Evolutionary conservation across 306 rosid genomes (phyloP), one percentile per base, ranked within the genome.

Genomic region (Pyrus communis): DNA sequence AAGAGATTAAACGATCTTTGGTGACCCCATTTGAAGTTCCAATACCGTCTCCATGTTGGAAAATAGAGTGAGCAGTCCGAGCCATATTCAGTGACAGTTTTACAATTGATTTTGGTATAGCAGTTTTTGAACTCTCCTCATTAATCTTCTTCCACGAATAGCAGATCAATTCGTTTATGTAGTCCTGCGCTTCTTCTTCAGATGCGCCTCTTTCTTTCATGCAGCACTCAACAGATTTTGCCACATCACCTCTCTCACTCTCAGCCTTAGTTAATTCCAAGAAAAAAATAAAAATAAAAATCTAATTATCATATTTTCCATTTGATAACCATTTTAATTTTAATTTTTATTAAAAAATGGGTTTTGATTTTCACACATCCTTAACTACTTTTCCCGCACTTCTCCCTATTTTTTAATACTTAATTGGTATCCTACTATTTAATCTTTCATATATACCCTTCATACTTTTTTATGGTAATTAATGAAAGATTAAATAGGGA

Each of bases 161-260:
- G 11, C 69, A 23, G 19, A 67, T 73, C 11, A 84, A 54, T 2
- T 54, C 65, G 22, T 57, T 67, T 17, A 76, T 63, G 43, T 54
- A 65, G 13, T 55, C 25, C 31, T 28, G 30, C 33, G 82, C 82
- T 75, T 80, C 79, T 73, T 76, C 74, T 77, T 77, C 67, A 9
- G 74, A 51, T 73, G 60, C 9, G 13, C 82, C 76, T 63, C 60
- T 74, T 18, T 76, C 76, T 52, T 40, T 73, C 84, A 73, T 80
- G 73, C 68, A 73, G 49, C 82, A 83, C 71, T 77, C 45, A 4
- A 76, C 46, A n/a, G 84, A 60, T 42, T 79, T 83, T 11, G 81
- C 55, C n/a, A 83, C 84, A 60, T 79, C 84, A 0, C 86, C 77
- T 76, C 86, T 83, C 70, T 76, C 71, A 23, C 64, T 30, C 67